These are phyloP conservation scores for Penicillium pulvis DNA, from an alignment of 495 filamentous ascomycete genomes.

Conservation along the genomic window DNA sequence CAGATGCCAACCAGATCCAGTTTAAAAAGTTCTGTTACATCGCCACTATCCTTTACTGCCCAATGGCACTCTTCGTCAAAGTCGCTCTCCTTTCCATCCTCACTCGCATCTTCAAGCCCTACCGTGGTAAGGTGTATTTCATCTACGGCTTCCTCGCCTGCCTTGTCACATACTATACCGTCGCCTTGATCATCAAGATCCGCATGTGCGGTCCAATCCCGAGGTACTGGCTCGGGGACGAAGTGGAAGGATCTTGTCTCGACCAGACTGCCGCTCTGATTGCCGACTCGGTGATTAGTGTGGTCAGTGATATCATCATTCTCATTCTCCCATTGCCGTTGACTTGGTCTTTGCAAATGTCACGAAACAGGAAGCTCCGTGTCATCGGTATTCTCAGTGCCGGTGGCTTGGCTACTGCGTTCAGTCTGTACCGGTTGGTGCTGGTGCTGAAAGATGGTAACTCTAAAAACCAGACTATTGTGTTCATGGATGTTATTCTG, in stretches of 20 bases:
- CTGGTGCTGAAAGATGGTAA: constrained; percentile 39
- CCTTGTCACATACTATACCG: constrained; percentile 41
- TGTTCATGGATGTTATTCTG: constrained; percentile 47
- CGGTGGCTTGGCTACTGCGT: constrained; percentile 48
- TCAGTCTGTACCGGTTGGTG: constrained; percentile 48
- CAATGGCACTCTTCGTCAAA: constrained; percentile 50
- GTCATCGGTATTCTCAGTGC: constrained; percentile 48
- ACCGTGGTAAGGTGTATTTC: constrained; percentile 38
- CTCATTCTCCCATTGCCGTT: constrained; percentile 49
- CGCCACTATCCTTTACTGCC: constrained; percentile 50
- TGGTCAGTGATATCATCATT: constrained; percentile 49
- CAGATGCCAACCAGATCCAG: constrained; percentile 14
- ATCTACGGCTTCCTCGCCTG: constrained; percentile 48
- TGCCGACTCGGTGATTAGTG: constrained; percentile 51
- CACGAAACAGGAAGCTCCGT: constrained; percentile 44
- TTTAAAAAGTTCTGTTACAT: constrained; percentile 46
- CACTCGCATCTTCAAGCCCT: constrained; percentile 49
- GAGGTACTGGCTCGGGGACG: constrained; percentile 22
- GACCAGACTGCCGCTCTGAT: constrained; percentile 46
- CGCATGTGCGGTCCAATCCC: constrained; percentile 28
- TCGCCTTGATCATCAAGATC: constrained; percentile 31
- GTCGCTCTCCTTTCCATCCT: constrained; percentile 51
- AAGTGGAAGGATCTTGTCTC: constrained; percentile 31
- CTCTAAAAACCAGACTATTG: constrained; percentile 38
- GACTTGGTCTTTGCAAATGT: constrained; percentile 52